Evolutionary conservation across 768 basidiomycete genomes (phyloP), one percentile per base, ranked within the genome.

Genomic region (Lepiota brunneoincarnata): DNA sequence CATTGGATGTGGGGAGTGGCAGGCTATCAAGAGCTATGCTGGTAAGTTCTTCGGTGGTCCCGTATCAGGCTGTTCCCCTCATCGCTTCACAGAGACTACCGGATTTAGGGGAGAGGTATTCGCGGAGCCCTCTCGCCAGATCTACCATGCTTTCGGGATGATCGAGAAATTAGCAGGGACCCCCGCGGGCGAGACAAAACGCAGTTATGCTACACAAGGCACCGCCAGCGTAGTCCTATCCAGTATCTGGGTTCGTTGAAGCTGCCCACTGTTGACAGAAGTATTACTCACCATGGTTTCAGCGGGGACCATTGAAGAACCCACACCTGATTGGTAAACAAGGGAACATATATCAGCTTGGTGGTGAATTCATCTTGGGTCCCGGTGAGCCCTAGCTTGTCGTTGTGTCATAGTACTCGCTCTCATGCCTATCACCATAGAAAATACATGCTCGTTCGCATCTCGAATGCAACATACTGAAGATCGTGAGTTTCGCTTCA

Each of bases 111-210:
- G 77, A 0, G 54, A 64, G 0, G 78, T 91, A 23, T 91, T 83
- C 62, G 83, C 87, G 10, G 84, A 91, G 59, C 84, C 88, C 31
- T 31, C 31, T 9, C 31, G 31, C 31, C 64, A 71, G 21, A 68
- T 92, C 0, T 91, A 85, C 62, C 75, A 69, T 21, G 69, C 72
- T 0, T 74, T 91, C 0, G 87, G 85, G 1, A 81, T 91, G 76
- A 80, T 75, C 2, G 78, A 86, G 61, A 76, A 56, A 10, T 65
- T 83, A 2, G 64, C 66, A 4, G 51, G 28, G 7, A 80, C 82
- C 0, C 83, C 84, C 0, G 58, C 73, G 0, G 75, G 72, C 2
- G 65, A 79, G 58, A 24, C 69, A 57, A 76, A 69, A 49, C 71
- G 69, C 40, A 79, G 75, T 55, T 86, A 86, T 59, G 51, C 83